phyloP scores from a whole-genome alignment of 108 stramenopile species.

The Halocafeteria seosinensis region DNA sequence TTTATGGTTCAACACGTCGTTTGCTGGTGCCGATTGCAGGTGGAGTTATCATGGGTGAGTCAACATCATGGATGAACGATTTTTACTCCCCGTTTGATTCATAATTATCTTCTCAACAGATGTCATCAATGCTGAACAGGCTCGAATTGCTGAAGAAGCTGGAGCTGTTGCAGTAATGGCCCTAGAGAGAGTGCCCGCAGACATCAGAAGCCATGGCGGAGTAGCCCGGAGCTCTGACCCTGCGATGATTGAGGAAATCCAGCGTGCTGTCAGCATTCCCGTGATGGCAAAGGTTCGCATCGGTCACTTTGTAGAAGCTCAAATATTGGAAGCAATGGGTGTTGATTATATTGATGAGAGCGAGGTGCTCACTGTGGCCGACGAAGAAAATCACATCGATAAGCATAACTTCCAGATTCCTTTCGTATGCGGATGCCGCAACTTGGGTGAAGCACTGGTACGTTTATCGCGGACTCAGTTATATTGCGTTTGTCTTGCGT shows the following conservation, averaged over 20 bases:
- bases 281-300: slow-evolving; percentile 99
- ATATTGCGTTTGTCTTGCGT: background rate
- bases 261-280: slow-evolving; percentile 93
- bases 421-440: slow-evolving; percentile 98
- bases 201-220: slow-evolving; percentile 93
- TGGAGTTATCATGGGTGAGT: background rate
- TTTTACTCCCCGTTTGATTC: background rate
- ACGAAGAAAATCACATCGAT: slow-evolving; percentile 97
- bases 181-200: slow-evolving; percentile 93
- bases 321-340: slow-evolving; percentile 90
- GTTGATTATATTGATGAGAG: slow-evolving; percentile 95
- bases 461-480: too few species aligned
- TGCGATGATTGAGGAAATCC: slow-evolving; percentile 83
- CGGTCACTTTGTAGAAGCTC: slow-evolving; percentile 96
- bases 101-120: slow-evolving; percentile 30
- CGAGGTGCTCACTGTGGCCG: slow-evolving; percentile 97
- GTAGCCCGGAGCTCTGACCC: slow-evolving; percentile 97
- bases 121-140: slow-evolving; percentile 83
- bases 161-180: slow-evolving; percentile 99
- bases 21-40: background rate
- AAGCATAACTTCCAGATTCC: slow-evolving; percentile 84
- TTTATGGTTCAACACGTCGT: background rate
- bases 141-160: slow-evolving; percentile 28
- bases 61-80: background rate
- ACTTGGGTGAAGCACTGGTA: slow-evolving; percentile 95